These are phyloP conservation scores for Trypanosoma vivax DNA, from an alignment of 208 protist genomes.

Conservation along the genomic window DNA sequence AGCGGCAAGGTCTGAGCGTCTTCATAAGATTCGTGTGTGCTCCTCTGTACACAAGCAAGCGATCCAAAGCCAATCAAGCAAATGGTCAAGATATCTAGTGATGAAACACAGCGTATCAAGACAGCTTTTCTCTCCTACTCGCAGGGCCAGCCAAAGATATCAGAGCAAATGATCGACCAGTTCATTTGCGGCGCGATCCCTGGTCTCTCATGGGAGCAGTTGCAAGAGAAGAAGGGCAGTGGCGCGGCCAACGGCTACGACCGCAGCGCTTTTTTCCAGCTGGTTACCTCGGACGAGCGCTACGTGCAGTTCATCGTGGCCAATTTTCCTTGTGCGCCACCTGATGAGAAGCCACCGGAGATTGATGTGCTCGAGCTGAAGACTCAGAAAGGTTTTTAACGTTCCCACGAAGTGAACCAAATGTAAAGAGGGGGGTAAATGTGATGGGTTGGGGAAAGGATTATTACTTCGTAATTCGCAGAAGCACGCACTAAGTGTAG, in stretches of 20 bases:
- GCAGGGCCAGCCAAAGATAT: constrained; percentile 69
- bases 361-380: constrained; percentile 77
- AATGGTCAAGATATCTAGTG: constrained; percentile 64
- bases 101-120: constrained; percentile 82
- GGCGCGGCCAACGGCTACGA: constrained; percentile 59
- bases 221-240: constrained; percentile 71
- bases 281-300: constrained; percentile 59
- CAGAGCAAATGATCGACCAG: constrained; percentile 84
- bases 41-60: no score
- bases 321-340: constrained; percentile 70
- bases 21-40: no score
- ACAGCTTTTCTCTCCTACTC: constrained; percentile 84
- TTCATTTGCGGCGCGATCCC: constrained; percentile 85
- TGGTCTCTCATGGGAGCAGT: constrained; percentile 71
- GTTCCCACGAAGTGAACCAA: background rate
- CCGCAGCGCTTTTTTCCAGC: constrained; percentile 67
- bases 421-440: background rate
- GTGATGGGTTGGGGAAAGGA: no score
- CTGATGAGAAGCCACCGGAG: constrained; percentile 56
- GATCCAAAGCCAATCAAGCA: constrained; percentile 1
- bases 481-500: no score
- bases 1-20: no score
- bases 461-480: no score
- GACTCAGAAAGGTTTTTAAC: constrained; percentile 77
- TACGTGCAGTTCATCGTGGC: constrained; percentile 71